Evolutionary conservation across 768 basidiomycete genomes (phyloP).

Genomic region (Phlegmacium glaucopus): DNA sequence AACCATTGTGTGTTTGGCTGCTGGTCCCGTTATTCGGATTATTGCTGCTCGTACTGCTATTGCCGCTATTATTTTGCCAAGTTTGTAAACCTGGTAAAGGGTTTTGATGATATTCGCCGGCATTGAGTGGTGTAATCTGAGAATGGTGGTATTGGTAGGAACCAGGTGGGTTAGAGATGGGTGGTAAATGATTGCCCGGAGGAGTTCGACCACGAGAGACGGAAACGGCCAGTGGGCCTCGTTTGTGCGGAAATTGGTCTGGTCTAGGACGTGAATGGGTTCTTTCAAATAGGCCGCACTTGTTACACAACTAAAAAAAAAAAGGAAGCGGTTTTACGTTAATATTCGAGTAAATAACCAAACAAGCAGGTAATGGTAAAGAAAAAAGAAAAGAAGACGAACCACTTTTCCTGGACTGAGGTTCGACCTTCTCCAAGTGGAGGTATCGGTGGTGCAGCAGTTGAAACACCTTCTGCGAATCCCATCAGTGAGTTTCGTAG

Average conservation of each 20-base stretch:
- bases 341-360: constrained; percentile 26
- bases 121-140: constrained; percentile 33
- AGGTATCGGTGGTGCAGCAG: constrained; percentile 82
- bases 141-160: constrained; percentile 26
- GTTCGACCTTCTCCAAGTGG: constrained; percentile 76
- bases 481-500: constrained; percentile 75
- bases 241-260: constrained; percentile 78
- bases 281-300: constrained; percentile 78
- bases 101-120: constrained; percentile 15
- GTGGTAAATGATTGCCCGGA: constrained; percentile 39
- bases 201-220: constrained; percentile 50
- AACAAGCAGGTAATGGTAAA: constrained; percentile 4
- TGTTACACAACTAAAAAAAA: constrained; percentile 49
- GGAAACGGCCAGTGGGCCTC: constrained; percentile 59
- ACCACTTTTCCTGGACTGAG: constrained; percentile 79
- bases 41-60: constrained; percentile 9
- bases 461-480: constrained; percentile 80
- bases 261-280: constrained; percentile 78
- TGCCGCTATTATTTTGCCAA: constrained; percentile 31
- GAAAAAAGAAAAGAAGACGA: constrained; percentile 16
- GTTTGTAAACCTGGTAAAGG: constrained; percentile 46
- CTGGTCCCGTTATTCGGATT: too few relatives aligned
- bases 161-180: constrained; percentile 38
- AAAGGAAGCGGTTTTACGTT: not conserved
- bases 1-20: too few relatives aligned